These are phyloP conservation scores for Trichomonas tenax DNA, from an alignment of 208 protist species.

Conservation along the genomic window DNA sequence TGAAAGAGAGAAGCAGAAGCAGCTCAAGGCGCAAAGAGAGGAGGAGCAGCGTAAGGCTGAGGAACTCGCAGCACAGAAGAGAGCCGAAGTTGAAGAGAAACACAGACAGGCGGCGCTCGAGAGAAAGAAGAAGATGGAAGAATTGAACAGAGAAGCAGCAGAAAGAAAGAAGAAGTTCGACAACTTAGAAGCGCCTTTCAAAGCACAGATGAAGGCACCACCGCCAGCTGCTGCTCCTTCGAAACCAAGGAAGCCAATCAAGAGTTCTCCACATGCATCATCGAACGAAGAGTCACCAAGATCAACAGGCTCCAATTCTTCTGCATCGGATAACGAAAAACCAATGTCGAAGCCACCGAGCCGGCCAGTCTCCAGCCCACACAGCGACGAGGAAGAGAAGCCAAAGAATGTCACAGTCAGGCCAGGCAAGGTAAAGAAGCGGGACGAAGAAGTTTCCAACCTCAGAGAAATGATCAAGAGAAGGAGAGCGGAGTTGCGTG, in stretches of 20 bases:
- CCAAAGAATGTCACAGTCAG: neutral
- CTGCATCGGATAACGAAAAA: neutral
- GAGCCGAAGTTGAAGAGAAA: neutral
- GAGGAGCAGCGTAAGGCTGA: neutral
- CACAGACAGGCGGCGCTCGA: neutral
- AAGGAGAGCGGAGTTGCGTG: neutral
- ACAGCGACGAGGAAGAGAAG: neutral
- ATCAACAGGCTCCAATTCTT: neutral
- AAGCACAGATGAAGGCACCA: neutral
- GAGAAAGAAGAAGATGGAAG: neutral
- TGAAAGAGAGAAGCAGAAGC: neutral
- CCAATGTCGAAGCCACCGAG: neutral
- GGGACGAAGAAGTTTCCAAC: neutral
- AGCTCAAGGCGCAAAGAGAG: neutral
- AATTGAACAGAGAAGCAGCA: neutral
- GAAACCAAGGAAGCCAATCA: too few relatives aligned
- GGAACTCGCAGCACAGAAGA: neutral
- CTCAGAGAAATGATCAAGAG: neutral
- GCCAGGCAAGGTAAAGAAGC: neutral
- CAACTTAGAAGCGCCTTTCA: constrained; percentile 13
- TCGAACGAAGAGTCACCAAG: neutral
- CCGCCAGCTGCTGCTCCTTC: neutral
- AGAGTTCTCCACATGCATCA: neutral
- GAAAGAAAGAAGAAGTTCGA: neutral
- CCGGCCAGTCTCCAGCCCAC: too few relatives aligned